Evolutionary conservation across 805 yeast genomes (phyloP).

Genomic region (Candida sphagnicola): DNA sequence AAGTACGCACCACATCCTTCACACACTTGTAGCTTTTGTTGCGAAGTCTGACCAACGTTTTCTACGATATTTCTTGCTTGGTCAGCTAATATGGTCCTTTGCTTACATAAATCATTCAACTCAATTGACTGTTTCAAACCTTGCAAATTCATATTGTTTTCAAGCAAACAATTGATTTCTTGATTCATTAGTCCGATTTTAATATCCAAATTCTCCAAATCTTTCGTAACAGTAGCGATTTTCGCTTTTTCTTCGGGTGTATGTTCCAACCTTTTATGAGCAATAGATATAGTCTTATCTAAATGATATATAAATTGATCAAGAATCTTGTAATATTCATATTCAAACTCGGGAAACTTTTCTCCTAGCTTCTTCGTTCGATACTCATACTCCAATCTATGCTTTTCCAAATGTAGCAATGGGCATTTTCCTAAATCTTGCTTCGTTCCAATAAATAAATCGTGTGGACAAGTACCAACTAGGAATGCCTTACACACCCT

Average conservation of each 20-base stretch:
- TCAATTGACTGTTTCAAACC: constrained; percentile 47
- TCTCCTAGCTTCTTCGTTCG: constrained; percentile 37
- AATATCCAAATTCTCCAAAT: constrained; percentile 58
- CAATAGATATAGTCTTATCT: constrained; percentile 58
- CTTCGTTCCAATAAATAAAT: constrained; percentile 76
- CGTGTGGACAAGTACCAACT: constrained; percentile 87
- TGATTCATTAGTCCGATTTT: constrained; percentile 62
- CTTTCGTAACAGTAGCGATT: constrained; percentile 50
- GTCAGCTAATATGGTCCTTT: constrained; percentile 51
- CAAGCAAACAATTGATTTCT: constrained; percentile 55
- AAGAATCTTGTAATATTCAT: constrained; percentile 46
- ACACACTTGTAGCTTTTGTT: constrained; percentile 88
- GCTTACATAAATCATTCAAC: constrained; percentile 40
- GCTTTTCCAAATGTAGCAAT: constrained; percentile 67
- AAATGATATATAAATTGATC: constrained; percentile 60
- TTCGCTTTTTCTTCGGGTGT: constrained; percentile 70
- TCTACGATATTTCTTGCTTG: constrained; percentile 61
- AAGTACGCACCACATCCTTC: constrained; percentile 86
- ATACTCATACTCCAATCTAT: constrained; percentile 64
- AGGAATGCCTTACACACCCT: constrained; percentile 75
- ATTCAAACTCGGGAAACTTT: constrained; percentile 47
- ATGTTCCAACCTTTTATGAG: constrained; percentile 61
- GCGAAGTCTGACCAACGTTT: constrained; percentile 77
- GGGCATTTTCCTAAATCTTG: constrained; percentile 82
- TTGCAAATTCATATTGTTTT: constrained; percentile 46